These are phyloP conservation scores for Citeromyces matritensis DNA, from an alignment of 805 yeast species.

Conservation along the genomic window DNA sequence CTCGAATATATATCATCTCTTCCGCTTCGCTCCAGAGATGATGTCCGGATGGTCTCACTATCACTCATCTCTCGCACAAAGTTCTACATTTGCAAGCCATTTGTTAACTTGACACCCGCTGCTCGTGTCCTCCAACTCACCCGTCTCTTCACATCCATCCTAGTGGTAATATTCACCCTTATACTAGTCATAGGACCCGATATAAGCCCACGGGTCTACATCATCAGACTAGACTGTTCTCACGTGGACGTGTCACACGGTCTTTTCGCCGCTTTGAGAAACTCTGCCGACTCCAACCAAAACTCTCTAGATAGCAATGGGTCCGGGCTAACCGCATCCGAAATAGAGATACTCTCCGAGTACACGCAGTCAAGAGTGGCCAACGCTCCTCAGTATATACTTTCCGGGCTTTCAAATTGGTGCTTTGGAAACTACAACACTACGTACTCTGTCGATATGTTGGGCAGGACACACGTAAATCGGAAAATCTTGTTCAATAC, in stretches of 20 bases:
- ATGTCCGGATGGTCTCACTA: too few relatives aligned
- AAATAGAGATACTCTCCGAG: slow-evolving; percentile 24
- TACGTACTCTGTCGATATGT: slow-evolving; percentile 4
- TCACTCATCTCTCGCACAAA: too few relatives aligned
- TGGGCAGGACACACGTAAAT: not conserved
- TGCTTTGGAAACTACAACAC: slow-evolving; percentile 25
- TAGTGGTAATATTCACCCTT: slow-evolving; percentile 3
- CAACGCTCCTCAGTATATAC: slow-evolving; percentile 30
- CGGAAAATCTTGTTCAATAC: slow-evolving; percentile 1
- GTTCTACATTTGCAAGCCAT: slow-evolving; percentile 7
- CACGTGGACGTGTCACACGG: slow-evolving; percentile 40
- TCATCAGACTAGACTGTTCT: slow-evolving; percentile 29
- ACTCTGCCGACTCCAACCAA: slow-evolving; percentile 7
- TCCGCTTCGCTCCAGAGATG: too few relatives aligned
- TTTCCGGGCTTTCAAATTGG: slow-evolving; percentile 24
- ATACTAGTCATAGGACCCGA: slow-evolving; percentile 5
- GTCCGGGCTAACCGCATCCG: slow-evolving; percentile 26
- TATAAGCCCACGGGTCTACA: slow-evolving; percentile 3
- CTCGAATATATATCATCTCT: too few relatives aligned
- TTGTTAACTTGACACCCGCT: slow-evolving; percentile 10
- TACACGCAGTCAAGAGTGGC: slow-evolving; percentile 31
- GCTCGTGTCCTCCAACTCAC: slow-evolving; percentile 9
- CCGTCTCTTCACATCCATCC: slow-evolving; percentile 6
- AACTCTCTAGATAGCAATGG: slow-evolving; percentile 9
- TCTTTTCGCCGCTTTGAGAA: slow-evolving; percentile 26